Conservation (phyloP, 1,284 basidiomycete species). For the Phenoliferia sp. region DNA sequence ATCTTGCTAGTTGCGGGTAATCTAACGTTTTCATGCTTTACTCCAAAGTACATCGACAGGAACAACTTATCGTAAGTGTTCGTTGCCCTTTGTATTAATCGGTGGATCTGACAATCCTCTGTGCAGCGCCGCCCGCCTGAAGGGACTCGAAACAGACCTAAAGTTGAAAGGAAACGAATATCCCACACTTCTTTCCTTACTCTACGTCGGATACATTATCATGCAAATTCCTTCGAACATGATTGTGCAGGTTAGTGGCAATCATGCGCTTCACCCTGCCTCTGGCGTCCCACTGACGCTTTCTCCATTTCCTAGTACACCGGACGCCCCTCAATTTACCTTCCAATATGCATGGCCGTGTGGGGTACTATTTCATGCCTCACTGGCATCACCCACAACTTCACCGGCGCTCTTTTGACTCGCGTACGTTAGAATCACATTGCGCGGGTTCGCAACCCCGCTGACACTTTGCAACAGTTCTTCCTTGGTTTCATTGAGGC, state of each 20-base stretch:
- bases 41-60: constrained; percentile 36
- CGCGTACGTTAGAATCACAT: not conserved
- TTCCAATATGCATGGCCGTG: constrained; percentile 53
- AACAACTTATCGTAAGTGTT: constrained; percentile 35
- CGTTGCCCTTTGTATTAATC: not conserved
- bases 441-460: not conserved
- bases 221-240: constrained; percentile 23
- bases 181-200: constrained; percentile 7
- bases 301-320: no score
- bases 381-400: constrained; percentile 39
- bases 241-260: no score
- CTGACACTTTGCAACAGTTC: constrained; percentile 5
- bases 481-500: constrained; percentile 35
- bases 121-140: constrained; percentile 33
- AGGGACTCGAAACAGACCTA: constrained; percentile 40
- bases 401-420: constrained; percentile 21
- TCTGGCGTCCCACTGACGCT: no score
- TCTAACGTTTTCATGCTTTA: not conserved
- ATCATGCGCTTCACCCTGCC: no score
- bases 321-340: constrained; percentile 28
- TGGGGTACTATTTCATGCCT: constrained; percentile 38
- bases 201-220: constrained; percentile 9
- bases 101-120: not conserved
- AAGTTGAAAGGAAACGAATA: constrained; percentile 31
- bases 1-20: not conserved